Conservation (phyloP, 1,284 basidiomycete genomes). For the Ustilago trichophora region DNA sequence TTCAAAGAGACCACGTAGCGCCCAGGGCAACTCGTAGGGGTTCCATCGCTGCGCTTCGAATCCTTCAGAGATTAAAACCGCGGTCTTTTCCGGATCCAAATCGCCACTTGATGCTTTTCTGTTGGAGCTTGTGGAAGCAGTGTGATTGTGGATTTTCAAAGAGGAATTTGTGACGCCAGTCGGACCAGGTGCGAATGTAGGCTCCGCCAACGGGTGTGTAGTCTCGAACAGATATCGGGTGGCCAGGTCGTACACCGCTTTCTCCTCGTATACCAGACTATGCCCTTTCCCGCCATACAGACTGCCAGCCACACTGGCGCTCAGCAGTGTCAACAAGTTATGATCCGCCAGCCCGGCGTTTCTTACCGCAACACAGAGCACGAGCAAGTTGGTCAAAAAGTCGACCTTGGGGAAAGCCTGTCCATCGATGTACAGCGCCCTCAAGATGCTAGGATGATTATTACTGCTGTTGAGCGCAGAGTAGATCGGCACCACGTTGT, state of each 20-base stretch:
- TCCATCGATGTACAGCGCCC: conserved; percentile 93
- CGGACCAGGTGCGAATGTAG: conserved; percentile 42
- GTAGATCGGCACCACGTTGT: conserved; percentile 83
- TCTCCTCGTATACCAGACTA: conserved; percentile 87
- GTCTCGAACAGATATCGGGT: conserved; percentile 89
- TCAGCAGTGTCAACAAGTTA: conserved; percentile 75
- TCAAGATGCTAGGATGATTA: conserved; percentile 86
- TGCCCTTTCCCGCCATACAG: conserved; percentile 83
- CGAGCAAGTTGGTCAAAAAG: conserved; percentile 88
- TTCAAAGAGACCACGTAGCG: conserved; percentile 75
- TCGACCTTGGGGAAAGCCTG: conserved; percentile 80
- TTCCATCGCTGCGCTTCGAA: conserved; percentile 65
- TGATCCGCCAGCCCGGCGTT: conserved; percentile 92
- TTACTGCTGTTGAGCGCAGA: conserved; percentile 88
- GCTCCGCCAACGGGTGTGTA: conserved; percentile 48
- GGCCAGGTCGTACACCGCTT: conserved; percentile 80
- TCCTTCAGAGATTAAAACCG: conserved; percentile 29
- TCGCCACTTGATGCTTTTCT: conserved; percentile 3
- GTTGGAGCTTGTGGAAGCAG: not conserved
- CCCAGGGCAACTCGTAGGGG: conserved; percentile 68
- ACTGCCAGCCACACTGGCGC: conserved; percentile 56
- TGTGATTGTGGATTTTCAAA: too few species aligned
- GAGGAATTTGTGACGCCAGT: not conserved
- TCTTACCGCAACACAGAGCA: conserved; percentile 84
- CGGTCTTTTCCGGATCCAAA: not conserved